phyloP scores from a whole-genome alignment of 441 rosid species.

The Gossypium lobatum region DNA sequence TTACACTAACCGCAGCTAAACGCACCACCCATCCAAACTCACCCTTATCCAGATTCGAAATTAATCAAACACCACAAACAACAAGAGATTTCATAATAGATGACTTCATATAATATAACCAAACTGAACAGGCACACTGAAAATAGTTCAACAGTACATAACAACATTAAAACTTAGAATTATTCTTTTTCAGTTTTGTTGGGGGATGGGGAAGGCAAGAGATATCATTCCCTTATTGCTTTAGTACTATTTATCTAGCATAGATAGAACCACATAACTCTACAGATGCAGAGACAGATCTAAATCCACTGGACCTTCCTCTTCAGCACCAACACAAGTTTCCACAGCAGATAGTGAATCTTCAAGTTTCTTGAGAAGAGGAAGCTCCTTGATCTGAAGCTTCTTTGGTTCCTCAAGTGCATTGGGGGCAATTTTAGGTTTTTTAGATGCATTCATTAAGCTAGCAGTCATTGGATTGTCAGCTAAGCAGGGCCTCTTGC shows the following conservation, averaged over 20 bases:
- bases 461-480: slow-evolving; percentile 3
- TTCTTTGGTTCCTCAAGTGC: not conserved
- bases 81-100: not conserved
- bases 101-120: not conserved
- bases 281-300: slow-evolving; percentile 33
- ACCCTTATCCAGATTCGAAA: not conserved
- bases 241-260: not conserved
- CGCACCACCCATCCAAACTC: too few relatives aligned
- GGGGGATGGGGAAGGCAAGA: not conserved
- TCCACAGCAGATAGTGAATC: not conserved
- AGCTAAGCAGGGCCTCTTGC: slow-evolving; percentile 13
- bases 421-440: not conserved
- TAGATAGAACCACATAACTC: slow-evolving; percentile 7
- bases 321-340: slow-evolving; percentile 12
- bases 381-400: slow-evolving; percentile 13
- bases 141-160: not conserved
- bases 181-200: not conserved
- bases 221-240: not conserved
- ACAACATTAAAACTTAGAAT: not conserved
- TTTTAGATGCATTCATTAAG: slow-evolving; percentile 1
- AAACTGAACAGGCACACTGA: not conserved
- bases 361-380: not conserved
- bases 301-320: slow-evolving; percentile 14
- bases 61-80: not conserved
- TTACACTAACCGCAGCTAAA: too few relatives aligned